Base-by-base conservation (phyloP, 768 basidiomycete genomes). In the Collybia sp. region DNA sequence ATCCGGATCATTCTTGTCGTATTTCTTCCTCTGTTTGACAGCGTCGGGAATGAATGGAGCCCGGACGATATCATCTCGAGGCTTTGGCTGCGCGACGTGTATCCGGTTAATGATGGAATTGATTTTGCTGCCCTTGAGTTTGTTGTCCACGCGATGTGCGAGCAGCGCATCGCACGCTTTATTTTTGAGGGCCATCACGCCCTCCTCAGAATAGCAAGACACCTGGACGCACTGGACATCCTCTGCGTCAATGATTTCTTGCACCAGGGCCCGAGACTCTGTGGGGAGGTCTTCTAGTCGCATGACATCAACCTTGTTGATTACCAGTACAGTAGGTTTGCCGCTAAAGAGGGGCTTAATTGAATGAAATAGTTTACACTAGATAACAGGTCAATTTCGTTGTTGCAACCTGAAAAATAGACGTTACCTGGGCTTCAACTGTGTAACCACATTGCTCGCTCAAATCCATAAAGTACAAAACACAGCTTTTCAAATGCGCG, bases 351-450 rank as follows among this genome's bases (percentile, higher is more conserved):
- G 80, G 33, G 96, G 96, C 68, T 97, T 97, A 72, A 99, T 97
- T 42, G 96, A 98, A 65, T 97, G 90, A 82, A 94, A 98, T 53
- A 98, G 83, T 75, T 96, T 89, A 77, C 93, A 96, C 89, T 98
- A 57, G 30, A 15, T 8, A 39, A 8, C 8, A 20, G 20, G 12
- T 41, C 37, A 32, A 30, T 13, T 11, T 45, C 8, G 20, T 34
- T 42, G 43, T 30, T 46, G 10, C 19, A 43, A 13, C 44, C 16
- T 6, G 41, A 12, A 51, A 35, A 33, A 19, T 40, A 49, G 6
- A 61, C 80, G 49, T 37, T 44, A 92, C 92, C 77, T 94, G 93
- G 36, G 95, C 96, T 68, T 96, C 96, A 50, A 98, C 77, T 5
- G 88, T 83, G 71, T 96, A 99, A 10, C 96, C 96, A 67, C 96